Percentiles rank a stretch among this genome's conserved stretches.
Conservation (phyloP, 352 stramenopile genomes). For the Globisporangium spinosum region DNA sequence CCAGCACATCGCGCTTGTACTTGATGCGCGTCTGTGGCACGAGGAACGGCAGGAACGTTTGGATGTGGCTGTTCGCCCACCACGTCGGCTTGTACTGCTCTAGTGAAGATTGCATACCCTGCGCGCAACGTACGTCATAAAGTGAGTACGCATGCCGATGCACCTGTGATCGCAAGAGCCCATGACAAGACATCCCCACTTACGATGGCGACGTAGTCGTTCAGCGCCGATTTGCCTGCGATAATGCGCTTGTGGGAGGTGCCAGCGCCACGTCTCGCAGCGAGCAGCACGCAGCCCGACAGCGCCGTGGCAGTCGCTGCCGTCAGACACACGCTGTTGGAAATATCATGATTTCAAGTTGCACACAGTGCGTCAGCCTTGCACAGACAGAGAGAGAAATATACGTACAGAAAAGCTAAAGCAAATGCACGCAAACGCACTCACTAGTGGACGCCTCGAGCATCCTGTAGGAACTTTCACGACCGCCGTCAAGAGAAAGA, state of each 20-base stretch:
- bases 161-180: neutral
- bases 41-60: slow-evolving; percentile 70
- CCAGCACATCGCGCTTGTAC: slow-evolving; percentile 61
- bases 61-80: slow-evolving; percentile 74
- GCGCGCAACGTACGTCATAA: neutral
- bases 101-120: slow-evolving; percentile 47
- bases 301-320: slow-evolving; percentile 25
- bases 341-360: neutral
- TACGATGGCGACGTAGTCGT: slow-evolving; percentile 51
- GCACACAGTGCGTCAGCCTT: neutral
- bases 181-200: neutral
- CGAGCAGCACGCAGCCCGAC: slow-evolving; percentile 31
- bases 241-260: slow-evolving; percentile 49
- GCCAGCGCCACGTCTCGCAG: slow-evolving; percentile 7
- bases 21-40: slow-evolving; percentile 48
- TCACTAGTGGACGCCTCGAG: neutral
- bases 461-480: neutral
- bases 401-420: neutral
- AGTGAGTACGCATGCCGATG: neutral
- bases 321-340: slow-evolving; percentile 4
- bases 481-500: neutral
- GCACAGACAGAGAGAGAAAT: neutral
- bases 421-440: neutral
- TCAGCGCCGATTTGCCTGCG: slow-evolving; percentile 57
- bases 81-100: slow-evolving; percentile 64